Base-by-base conservation (phyloP, 371 early-diverging fungal species). In the Mortierella sp. region DNA sequence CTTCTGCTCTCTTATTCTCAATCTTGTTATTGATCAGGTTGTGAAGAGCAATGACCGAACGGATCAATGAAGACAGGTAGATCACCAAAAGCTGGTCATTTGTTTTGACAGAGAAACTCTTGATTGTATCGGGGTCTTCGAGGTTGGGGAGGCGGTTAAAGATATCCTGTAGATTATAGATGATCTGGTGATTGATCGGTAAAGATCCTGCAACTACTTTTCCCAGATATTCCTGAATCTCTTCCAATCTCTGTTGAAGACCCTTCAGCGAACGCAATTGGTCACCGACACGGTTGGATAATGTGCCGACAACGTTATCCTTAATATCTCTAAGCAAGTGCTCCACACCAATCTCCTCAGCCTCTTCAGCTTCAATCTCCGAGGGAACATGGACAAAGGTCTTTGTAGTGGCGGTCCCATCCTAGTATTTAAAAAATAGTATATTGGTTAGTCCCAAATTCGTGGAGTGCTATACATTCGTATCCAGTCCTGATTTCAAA, bases 321-420 rank as follows among this genome's bases (percentile, higher is more conserved):
- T 97, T 98, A 76, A 99, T 96, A 83, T 99, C 99, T 68, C 99
- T 93, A 64, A 99, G 88, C 73, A 99, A 88, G 82, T 99, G 99
- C 83, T 99, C 99, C 2, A 99, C 99, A 64, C 99, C 99, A 75
- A 99, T 99, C 85, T 99, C 99, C 86, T 99, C 99, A 10, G 99
- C 96, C 87, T 99, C 99, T 80, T 99, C 99, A 3, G 99, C 99
- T 45, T 96, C 99, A 72, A 99, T 98, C 62, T 92, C 91, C 23
- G 96, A 96, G 9, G 96, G 94, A 26, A 98, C 92, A 84, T 99
- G 98, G 84, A 94, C 92, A 86, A 99, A 99, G 31, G 97, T 96
- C 84, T 94, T 92, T 60, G 95, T 96, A 1, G 97, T 95, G 5
- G 96, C 92, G 47, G 97, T 94, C 61, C 98, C 98, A 82, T 98